These are phyloP conservation scores for Ophiostoma ulmi DNA, from an alignment of 2,329 filamentous ascomycete species.

Conservation along the genomic window DNA sequence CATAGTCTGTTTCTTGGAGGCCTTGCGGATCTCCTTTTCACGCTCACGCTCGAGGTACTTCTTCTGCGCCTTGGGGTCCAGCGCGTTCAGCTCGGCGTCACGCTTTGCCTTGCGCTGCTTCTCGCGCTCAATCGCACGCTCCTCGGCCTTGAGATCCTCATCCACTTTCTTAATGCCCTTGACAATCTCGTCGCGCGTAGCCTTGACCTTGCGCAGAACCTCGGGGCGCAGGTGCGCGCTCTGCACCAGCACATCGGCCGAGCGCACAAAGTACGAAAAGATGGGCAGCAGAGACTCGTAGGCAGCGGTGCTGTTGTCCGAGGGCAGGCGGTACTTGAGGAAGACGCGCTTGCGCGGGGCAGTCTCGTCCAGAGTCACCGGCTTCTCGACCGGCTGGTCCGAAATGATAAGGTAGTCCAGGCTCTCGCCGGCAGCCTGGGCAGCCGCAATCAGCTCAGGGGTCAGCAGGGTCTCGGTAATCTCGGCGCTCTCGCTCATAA, in stretches of 20 bases:
- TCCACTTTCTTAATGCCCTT: slow-evolving; percentile 72
- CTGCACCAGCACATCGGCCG: slow-evolving; percentile 76
- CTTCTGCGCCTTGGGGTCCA: slow-evolving; percentile 79
- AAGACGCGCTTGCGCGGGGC: slow-evolving; percentile 79
- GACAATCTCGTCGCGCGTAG: slow-evolving; percentile 73
- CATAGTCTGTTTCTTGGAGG: slow-evolving; percentile 51
- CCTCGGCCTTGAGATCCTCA: slow-evolving; percentile 76
- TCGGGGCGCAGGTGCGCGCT: slow-evolving; percentile 82
- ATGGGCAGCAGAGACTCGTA: slow-evolving; percentile 66
- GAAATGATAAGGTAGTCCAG: slow-evolving; percentile 85
- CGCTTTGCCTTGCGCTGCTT: slow-evolving; percentile 83
- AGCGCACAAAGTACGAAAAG: slow-evolving; percentile 73
- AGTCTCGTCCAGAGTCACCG: slow-evolving; percentile 81
- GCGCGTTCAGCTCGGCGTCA: slow-evolving; percentile 69
- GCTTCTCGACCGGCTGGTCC: slow-evolving; percentile 85
- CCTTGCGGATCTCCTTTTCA: slow-evolving; percentile 62
- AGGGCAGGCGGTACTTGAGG: slow-evolving; percentile 67
- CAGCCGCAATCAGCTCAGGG: slow-evolving; percentile 75
- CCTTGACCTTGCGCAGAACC: slow-evolving; percentile 77
- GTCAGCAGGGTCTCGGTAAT: slow-evolving; percentile 84
- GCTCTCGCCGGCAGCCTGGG: slow-evolving; percentile 70
- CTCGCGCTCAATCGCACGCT: slow-evolving; percentile 66
- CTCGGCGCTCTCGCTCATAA: slow-evolving; percentile 97
- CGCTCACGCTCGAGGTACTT: slow-evolving; percentile 78
- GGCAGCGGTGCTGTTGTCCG: slow-evolving; percentile 43